Conservation (phyloP, 805 yeast species). For the Scheffersomyces coipomensis region DNA sequence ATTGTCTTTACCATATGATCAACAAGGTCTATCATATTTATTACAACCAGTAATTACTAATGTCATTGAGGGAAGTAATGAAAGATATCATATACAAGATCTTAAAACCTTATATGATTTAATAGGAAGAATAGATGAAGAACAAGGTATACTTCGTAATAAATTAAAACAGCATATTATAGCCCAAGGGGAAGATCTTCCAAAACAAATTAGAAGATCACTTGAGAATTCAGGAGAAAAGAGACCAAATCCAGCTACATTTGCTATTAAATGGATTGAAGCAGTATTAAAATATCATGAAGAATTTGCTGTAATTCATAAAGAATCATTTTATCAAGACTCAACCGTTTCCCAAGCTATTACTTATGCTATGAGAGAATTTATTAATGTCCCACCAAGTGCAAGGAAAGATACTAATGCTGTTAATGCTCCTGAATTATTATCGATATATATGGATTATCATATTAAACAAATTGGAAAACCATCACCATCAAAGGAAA, state of each 20-base stretch:
- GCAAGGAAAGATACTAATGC: constrained; percentile 35
- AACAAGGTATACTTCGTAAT: constrained; percentile 46
- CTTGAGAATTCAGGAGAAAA: constrained; percentile 3
- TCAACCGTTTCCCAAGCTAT: constrained; percentile 50
- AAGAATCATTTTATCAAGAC: constrained; percentile 49
- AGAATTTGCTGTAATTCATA: constrained; percentile 49
- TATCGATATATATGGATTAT: constrained; percentile 40
- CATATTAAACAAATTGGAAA: constrained; percentile 35
- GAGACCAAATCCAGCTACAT: constrained; percentile 35
- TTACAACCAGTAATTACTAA: constrained; percentile 39
- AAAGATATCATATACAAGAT: constrained; percentile 30
- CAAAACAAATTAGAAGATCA: constrained; percentile 5
- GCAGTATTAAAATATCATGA: constrained; percentile 51
- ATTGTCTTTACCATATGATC: constrained; percentile 42
- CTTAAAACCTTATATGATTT: constrained; percentile 50
- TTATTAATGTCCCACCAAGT: constrained; percentile 46
- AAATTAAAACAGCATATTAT: constrained; percentile 48
- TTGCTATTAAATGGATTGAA: constrained; percentile 70
- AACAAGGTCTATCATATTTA: constrained; percentile 62
- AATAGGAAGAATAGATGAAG: constrained; percentile 52
- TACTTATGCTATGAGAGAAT: constrained; percentile 59
- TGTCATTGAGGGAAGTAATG: constrained; percentile 8
- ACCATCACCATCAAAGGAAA: constrained; percentile 9
- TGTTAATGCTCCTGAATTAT: constrained; percentile 37
- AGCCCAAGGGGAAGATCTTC: constrained; percentile 5